These are phyloP conservation scores for Penicillium sp. DNA, from an alignment of 2,329 filamentous ascomycete genomes.

Conservation along the genomic window DNA sequence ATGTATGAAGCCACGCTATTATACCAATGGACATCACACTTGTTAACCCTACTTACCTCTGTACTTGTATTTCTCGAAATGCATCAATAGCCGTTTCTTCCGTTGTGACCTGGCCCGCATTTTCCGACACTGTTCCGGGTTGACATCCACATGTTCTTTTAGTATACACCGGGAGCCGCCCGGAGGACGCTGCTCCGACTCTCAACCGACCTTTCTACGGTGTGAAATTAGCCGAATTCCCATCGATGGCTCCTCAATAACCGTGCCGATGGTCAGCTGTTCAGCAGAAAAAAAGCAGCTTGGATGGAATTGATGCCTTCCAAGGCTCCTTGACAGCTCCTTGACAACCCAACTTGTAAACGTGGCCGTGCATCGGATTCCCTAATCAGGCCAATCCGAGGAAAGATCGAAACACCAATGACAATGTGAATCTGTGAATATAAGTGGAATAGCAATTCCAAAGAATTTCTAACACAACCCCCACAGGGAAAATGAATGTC, in stretches of 20 bases:
- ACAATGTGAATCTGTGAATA: background rate
- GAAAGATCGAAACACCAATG: background rate
- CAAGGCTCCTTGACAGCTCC: background rate
- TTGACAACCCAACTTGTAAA: background rate
- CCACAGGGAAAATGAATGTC: background rate
- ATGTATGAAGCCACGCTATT: background rate
- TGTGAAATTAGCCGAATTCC: conserved; percentile 4
- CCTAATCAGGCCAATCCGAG: conserved; percentile 2
- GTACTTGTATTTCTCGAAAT: background rate
- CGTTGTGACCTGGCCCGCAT: background rate
- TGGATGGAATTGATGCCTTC: background rate
- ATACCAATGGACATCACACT: too few relatives aligned
- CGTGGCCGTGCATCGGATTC: background rate
- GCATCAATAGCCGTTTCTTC: conserved; percentile 5
- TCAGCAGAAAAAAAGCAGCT: background rate
- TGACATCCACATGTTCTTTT: background rate
- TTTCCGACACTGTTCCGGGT: conserved; percentile 2
- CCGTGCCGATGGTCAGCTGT: conserved; percentile 7
- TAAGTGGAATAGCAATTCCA: background rate
- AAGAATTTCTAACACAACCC: background rate
- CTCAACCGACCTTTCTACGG: background rate
- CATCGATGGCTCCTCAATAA: background rate
- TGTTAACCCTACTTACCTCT: background rate
- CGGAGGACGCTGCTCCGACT: conserved; percentile 11
- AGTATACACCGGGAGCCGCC: conserved; percentile 9